Evolutionary conservation across 139 green algal genomes (phyloP), one percentile per base, ranked within the genome.

Genomic region (Chlorella sp.): DNA sequence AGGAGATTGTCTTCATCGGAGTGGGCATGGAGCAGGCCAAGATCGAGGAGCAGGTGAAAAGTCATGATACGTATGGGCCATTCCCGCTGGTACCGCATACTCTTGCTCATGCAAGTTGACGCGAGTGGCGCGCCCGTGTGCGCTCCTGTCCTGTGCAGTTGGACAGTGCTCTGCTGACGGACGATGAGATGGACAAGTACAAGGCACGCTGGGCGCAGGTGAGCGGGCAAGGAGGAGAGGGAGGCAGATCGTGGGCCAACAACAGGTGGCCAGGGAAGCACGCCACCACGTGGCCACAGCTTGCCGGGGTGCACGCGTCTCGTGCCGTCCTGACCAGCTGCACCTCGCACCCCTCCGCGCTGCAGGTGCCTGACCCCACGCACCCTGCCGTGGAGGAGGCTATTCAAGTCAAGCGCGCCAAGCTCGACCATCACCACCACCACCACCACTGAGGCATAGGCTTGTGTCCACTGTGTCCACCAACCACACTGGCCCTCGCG

Each of bases 1-100:
- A 97, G 81, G 93, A 97, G 84, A 93, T 97, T 71, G 91, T 97
- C 17, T 97, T 97, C 85, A 97, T 97, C 67, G 93, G 83, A 0
- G 83, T 83, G 10, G 75, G 73, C 65, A 97, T 97, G 93, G 80
- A 95, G 49, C 72, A 93, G 70, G 80, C 32, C 27, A 87, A 89
- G 72, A 97, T 97, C 69, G 74, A 34, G 55, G 71, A 63, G n/a
- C 67, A 72, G 67, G 67, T 72, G 29, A 26, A 31, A 6, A 5
- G 14, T 6, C 33, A 59, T 22, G 22, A 5, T 23, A 32, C 3
- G 32, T 30, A 10, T 10, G 5, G 36, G 26, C 2, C 35, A 36
- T 2, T n/a, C 34, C 5, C 49, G 65, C 27, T 4, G 35, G 23
- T 29, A 20, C 59, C 24, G 59, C 23, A 27, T 27, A 42, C 62